These are phyloP conservation scores for Exobasidium cylindrosporum DNA, from an alignment of 1,284 basidiomycete genomes.

Conservation along the genomic window DNA sequence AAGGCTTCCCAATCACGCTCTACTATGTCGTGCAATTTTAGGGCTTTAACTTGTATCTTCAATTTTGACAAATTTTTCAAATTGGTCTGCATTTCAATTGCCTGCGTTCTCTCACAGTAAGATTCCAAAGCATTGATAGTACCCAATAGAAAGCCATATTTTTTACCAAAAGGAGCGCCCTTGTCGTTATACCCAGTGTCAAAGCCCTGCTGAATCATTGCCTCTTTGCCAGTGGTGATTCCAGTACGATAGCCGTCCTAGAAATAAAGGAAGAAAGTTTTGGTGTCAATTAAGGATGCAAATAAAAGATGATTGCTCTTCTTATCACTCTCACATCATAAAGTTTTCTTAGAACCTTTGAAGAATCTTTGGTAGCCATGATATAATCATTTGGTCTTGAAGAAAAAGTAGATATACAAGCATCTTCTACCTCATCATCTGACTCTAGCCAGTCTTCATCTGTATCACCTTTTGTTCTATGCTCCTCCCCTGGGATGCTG, in stretches of 20 bases:
- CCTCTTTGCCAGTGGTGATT: slow-evolving; percentile 78
- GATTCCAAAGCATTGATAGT: slow-evolving; percentile 4
- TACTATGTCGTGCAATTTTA: slow-evolving; percentile 20
- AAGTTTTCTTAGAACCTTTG: slow-evolving; percentile 31
- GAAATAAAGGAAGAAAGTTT: too few relatives aligned
- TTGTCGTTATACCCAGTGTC: slow-evolving; percentile 71
- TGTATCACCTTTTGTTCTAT: slow-evolving; percentile 9
- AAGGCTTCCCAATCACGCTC: slow-evolving; percentile 34
- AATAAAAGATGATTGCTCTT: neutral
- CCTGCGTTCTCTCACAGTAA: neutral
- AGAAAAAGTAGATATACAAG: neutral
- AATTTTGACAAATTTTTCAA: neutral
- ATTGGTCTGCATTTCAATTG: neutral
- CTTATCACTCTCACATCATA: slow-evolving; percentile 32
- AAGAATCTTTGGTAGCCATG: slow-evolving; percentile 33
- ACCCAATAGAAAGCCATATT: slow-evolving; percentile 71
- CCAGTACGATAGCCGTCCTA: slow-evolving; percentile 86
- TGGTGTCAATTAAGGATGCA: neutral
- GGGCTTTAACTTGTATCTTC: slow-evolving; percentile 11
- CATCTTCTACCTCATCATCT: slow-evolving; percentile 18
- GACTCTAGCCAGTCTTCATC: slow-evolving; percentile 36
- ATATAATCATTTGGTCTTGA: neutral
- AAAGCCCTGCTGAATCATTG: slow-evolving; percentile 73
- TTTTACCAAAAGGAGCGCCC: slow-evolving; percentile 71
- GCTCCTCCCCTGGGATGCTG: neutral